These are phyloP conservation scores for Henckelia pumila DNA, from an alignment of 257 asterid species.

Conservation along the genomic window DNA sequence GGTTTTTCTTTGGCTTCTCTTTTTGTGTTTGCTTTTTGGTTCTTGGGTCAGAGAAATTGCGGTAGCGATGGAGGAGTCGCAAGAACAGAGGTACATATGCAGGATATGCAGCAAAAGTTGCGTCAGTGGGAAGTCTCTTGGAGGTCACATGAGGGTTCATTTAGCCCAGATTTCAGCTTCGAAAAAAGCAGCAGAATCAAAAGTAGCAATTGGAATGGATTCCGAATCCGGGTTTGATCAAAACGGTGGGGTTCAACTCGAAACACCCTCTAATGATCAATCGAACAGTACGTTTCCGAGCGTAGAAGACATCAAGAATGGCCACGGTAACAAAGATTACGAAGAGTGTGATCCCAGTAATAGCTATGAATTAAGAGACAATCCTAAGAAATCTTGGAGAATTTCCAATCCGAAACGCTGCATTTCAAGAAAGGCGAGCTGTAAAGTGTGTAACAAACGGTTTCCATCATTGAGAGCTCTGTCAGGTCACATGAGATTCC, in stretches of 20 bases:
- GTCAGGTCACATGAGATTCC: constrained; percentile 79
- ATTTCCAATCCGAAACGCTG: constrained; percentile 40
- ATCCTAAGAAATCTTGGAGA: constrained; percentile 81
- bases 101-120: constrained; percentile 68
- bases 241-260: constrained; percentile 2
- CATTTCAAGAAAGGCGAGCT: constrained; percentile 23
- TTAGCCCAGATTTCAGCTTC: constrained; percentile 61
- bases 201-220: constrained; percentile 29
- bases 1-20: neutral
- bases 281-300: constrained; percentile 23
- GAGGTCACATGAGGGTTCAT: constrained; percentile 94
- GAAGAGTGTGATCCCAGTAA: constrained; percentile 39
- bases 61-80: constrained; percentile 39
- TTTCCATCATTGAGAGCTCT: constrained; percentile 69
- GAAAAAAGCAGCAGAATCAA: constrained; percentile 35
- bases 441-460: constrained; percentile 61
- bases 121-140: constrained; percentile 77
- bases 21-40: constrained; percentile 15
- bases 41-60: constrained; percentile 22
- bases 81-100: constrained; percentile 54
- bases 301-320: constrained; percentile 33
- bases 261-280: constrained; percentile 26
- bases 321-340: constrained; percentile 7
- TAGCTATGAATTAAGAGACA: constrained; percentile 58
- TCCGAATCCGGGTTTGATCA: constrained; percentile 28